These are phyloP conservation scores for Lentinus brumalis DNA, from an alignment of 768 basidiomycete genomes.

Conservation along the genomic window DNA sequence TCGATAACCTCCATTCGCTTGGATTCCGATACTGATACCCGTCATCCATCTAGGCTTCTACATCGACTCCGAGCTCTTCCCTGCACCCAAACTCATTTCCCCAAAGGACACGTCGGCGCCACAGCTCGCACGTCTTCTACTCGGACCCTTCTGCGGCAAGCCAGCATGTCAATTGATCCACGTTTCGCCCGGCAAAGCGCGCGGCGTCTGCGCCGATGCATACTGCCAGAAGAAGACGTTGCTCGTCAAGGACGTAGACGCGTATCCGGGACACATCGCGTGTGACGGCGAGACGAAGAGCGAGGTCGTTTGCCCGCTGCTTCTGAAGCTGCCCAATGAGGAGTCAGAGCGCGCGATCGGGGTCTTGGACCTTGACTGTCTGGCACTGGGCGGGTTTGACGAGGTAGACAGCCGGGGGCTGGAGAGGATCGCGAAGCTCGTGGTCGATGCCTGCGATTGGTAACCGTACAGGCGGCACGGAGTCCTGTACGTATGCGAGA, in stretches of 20 bases:
- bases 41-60: constrained; percentile 83
- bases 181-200: constrained; percentile 48
- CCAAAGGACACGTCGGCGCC: constrained; percentile 9
- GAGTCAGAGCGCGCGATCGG: constrained; percentile 34
- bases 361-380: constrained; percentile 84
- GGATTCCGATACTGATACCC: constrained; percentile 69
- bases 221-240: constrained; percentile 59
- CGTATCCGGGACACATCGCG: constrained; percentile 90
- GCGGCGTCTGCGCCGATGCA: constrained; percentile 88
- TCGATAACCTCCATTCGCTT: constrained; percentile 57
- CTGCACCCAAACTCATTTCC: constrained; percentile 36
- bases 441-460: constrained; percentile 71
- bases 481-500: neutral
- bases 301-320: constrained; percentile 85
- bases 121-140: constrained; percentile 45
- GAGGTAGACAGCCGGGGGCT: constrained; percentile 78
- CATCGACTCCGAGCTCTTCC: constrained; percentile 65
- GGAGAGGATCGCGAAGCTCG: constrained; percentile 66
- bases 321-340: constrained; percentile 18
- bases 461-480: constrained; percentile 24
- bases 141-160: constrained; percentile 88
- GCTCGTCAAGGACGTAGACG: constrained; percentile 76
- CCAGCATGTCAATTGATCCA: constrained; percentile 89
- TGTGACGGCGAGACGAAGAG: constrained; percentile 91
- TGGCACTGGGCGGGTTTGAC: constrained; percentile 68